Evolutionary conservation across 179 eudicot species (phyloP), one percentile per base, ranked within the genome.

Genomic region (Drosera spatulata): DNA sequence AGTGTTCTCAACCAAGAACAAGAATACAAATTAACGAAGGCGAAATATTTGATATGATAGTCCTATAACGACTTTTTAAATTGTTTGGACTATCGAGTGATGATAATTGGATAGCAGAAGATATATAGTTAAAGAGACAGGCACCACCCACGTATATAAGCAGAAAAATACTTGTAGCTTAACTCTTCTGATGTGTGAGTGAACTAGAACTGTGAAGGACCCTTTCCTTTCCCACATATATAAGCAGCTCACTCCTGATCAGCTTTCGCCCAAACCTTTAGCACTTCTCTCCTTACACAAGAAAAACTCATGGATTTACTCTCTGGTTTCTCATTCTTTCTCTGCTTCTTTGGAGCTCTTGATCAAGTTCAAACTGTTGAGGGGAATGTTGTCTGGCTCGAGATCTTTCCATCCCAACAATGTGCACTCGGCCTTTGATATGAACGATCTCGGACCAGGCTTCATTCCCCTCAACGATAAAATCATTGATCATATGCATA

Each of bases 381-480:
- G 82, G 84, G 80, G 73, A 66, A 78, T 78, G 82, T 66, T 39
- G 82, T 53, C 62, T 72, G 82, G 77, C 48, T 60, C 82, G 72
- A 72, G 44, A 39, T 60, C 75, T 41, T 78, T 72, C 72, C 49
- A 4, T 10, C 13, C 13, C n/a, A 10, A 12, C 11, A 10, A 7
- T 46, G 7, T 10, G 11, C 49, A 55, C 8, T 6, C 7, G 41
- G 33, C 33, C 33, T 22, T 22, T 22, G 33, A 56, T 61, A 22
- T 59, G 79, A 67, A 78, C 74, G 90, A 68, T 76, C 68, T 82
- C 95, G 95, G 95, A 86, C 95, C 95, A 86, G 95, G 90, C 95
- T 84, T 86, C 90, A 86, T 86, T 84, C 95, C 95, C 84, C 85
- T 70, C 81, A 44, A 49, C 53, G 50, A 40, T 41, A n/a, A 51